Evolutionary conservation across 2,329 filamentous ascomycete species (phyloP), one percentile per base, ranked within the genome.

Genomic region (Zarea fungicola): DNA sequence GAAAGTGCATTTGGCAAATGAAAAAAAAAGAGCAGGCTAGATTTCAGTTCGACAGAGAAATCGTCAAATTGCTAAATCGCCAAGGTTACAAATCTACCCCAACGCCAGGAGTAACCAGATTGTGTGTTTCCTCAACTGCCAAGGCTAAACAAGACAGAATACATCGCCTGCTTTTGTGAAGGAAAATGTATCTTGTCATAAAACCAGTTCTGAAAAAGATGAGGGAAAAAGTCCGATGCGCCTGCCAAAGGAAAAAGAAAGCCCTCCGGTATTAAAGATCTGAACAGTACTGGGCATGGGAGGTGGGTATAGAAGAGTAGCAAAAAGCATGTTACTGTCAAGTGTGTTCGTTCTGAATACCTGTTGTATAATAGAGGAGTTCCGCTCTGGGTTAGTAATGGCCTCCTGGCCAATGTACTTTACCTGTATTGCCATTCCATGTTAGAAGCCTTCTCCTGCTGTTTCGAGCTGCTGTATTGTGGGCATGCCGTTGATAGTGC

Each of bases 381-480:
- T 41, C 36, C 29, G 16, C 16, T 42, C 11, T 35, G 36, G 29
- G 37, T 48, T 48, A 48, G 45, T 41, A 40, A 18, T 46, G 43
- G 45, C 45, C 37, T 11, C 14, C 5, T 21, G 45, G 45, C 45
- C 29, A 4, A 8, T 32, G 32, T 22, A 48, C 41, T 22, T 49
- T 49, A 44, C 41, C 48, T 42, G n/a, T 39, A 23, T 49, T 21
- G 23, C 40, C 16, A 25, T 21, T 4, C 22, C 18, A n/a, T 35
- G 9, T 7, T 8, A n/a, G 13, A 6, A 6, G 13, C 7, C 13
- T 6, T 35, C 16, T 35, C 6, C 14, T 7, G 13, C 32, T 19
- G 6, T 7, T 35, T 35, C 6, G 13, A 7, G 32, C 6, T 35
- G 18, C 13, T 8, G 13, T 35, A n/a, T 19, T 19, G 32, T 6